Conservation (phyloP, 768 basidiomycete species). For the Russula virescens region DNA sequence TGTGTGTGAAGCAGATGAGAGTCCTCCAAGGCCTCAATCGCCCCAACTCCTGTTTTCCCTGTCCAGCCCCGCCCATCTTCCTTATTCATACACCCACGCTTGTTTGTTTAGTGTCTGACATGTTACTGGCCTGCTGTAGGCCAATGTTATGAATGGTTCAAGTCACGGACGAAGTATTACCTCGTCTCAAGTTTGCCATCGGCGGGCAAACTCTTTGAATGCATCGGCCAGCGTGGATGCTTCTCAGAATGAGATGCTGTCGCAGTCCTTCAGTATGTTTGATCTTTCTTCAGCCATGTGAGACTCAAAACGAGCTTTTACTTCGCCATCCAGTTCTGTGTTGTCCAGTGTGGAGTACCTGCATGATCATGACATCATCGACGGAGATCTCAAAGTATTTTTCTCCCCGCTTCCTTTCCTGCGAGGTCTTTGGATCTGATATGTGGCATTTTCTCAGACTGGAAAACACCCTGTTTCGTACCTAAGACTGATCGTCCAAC, state of each 20-base stretch:
- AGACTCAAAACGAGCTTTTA: background rate
- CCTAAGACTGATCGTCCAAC: constrained; percentile 66
- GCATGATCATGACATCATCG: constrained; percentile 89
- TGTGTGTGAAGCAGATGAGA: constrained; percentile 90
- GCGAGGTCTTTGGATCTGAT: no score
- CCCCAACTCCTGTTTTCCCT: constrained; percentile 45
- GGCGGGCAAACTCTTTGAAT: constrained; percentile 94
- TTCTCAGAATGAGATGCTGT: constrained; percentile 94
- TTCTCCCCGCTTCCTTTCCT: background rate
- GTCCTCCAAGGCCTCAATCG: constrained; percentile 87
- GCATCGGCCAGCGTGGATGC: constrained; percentile 77
- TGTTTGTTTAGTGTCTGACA: background rate
- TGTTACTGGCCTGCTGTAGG: constrained; percentile 40
- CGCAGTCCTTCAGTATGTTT: constrained; percentile 56
- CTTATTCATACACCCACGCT: background rate
- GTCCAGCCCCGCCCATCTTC: constrained; percentile 12
- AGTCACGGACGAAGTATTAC: no score
- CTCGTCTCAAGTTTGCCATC: constrained; percentile 88
- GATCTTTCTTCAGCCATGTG: no score
- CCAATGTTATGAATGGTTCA: constrained; percentile 96
- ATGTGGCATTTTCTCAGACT: constrained; percentile 48
- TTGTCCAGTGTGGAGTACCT: constrained; percentile 82
- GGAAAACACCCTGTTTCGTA: constrained; percentile 92
- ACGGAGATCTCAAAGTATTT: constrained; percentile 87
- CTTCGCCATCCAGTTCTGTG: constrained; percentile 58